Evolutionary conservation across 176 grass and related monocot genomes (phyloP).

Genomic region (Oryza meyeriana): DNA sequence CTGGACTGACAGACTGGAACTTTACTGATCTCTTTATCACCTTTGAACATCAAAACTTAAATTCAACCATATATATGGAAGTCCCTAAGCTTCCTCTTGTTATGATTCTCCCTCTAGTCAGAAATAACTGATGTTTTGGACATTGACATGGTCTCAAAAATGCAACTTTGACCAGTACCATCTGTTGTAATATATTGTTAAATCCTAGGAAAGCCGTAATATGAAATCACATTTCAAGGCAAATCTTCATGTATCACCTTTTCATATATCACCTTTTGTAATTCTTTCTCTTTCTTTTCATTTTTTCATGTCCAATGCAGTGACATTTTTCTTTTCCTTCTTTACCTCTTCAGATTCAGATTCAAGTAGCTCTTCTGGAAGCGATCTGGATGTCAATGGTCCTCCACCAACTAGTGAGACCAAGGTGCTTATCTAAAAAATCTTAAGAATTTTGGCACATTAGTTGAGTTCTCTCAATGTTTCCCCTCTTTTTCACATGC

Average conservation of each 20-base stretch:
- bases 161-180: neutral
- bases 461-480: conserved; percentile 29
- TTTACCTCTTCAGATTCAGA: conserved; percentile 64
- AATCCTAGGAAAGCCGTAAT: neutral
- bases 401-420: conserved; percentile 32
- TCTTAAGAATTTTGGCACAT: neutral
- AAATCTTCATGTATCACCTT: neutral
- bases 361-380: conserved; percentile 87
- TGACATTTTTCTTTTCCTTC: conserved; percentile 19
- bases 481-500: conserved; percentile 30
- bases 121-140: neutral
- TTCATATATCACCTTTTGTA: neutral
- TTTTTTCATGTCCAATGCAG: neutral
- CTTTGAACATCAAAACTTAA: neutral
- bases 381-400: conserved; percentile 63
- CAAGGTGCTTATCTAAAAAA: conserved; percentile 55
- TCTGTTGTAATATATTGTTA: neutral
- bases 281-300: conserved; percentile 6
- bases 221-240: neutral
- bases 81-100: neutral
- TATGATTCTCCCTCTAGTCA: neutral
- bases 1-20: neutral
- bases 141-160: neutral
- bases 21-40: neutral
- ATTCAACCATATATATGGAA: neutral